A percentile compares a stretch with the other conserved stretches of the same genome.
phyloP scores from a whole-genome alignment of 73 alveolate genomes.

The Symbiodinium pilosum region DNA sequence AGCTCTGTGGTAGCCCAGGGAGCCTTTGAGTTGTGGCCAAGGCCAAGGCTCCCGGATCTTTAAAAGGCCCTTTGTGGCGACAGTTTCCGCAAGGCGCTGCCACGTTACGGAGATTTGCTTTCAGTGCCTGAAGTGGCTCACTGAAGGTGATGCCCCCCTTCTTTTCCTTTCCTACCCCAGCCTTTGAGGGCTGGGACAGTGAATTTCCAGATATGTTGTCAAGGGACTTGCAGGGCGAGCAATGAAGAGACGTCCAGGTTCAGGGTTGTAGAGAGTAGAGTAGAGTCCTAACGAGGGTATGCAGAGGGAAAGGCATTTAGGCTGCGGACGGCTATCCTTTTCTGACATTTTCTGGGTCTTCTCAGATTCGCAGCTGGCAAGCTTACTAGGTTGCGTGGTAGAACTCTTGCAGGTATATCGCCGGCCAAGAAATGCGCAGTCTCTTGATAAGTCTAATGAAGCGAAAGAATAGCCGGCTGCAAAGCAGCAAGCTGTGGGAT shows the following conservation, averaged over 20 bases:
- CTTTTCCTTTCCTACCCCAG: neutral
- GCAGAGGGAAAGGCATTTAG: too few relatives aligned
- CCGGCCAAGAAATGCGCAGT: too few relatives aligned
- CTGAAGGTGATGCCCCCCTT: constrained; percentile 18
- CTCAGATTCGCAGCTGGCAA: too few relatives aligned
- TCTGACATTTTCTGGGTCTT: too few relatives aligned
- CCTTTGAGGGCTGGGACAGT: neutral
- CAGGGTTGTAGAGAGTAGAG: neutral
- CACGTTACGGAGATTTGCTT: constrained; percentile 8
- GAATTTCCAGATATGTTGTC: neutral
- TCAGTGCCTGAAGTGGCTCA: constrained; percentile 15
- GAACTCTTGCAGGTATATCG: too few relatives aligned
- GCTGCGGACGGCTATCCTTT: too few relatives aligned
- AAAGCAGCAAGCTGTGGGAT: neutral
- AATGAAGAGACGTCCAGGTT: neutral
- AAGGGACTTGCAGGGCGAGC: neutral
- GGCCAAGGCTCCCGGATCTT: neutral
- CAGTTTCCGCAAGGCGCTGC: neutral
- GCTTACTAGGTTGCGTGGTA: too few relatives aligned
- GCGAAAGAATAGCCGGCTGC: neutral
- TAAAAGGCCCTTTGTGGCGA: neutral
- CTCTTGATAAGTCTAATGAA: neutral
- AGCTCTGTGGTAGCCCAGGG: too few relatives aligned
- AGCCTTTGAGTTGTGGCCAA: neutral
- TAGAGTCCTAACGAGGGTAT: neutral